phyloP scores from a whole-genome alignment of 1,284 basidiomycete species.

The Cryptococcus maquisensis region DNA sequence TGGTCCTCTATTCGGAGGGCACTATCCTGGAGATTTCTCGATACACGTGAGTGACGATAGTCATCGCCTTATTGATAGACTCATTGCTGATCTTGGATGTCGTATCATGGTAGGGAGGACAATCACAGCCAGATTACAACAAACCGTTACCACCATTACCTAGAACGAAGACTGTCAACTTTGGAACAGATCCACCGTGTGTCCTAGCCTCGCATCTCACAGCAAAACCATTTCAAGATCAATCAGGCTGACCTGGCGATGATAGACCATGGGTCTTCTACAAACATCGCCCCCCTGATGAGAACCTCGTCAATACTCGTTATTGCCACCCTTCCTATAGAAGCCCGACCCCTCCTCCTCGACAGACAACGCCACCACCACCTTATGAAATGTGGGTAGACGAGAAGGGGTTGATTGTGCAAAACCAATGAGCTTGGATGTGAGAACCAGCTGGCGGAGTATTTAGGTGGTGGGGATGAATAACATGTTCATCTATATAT shows the following conservation, averaged over 20 bases:
- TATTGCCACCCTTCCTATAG: conserved; percentile 4
- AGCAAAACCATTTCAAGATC: too few species aligned
- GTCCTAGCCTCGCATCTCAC: neutral
- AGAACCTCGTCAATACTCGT: conserved; percentile 17
- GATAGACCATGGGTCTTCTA: conserved; percentile 18
- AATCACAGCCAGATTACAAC: neutral
- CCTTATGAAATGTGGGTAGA: too few species aligned
- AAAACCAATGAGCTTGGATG: too few species aligned
- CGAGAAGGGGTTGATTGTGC: too few species aligned
- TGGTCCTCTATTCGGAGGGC: conserved; percentile 15
- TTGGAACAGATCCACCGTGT: conserved; percentile 12
- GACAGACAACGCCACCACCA: too few species aligned
- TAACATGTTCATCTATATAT: too few species aligned
- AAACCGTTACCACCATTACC: conserved; percentile 12
- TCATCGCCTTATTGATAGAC: too few species aligned
- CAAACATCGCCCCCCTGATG: conserved; percentile 12
- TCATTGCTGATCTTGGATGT: neutral
- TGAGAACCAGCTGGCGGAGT: too few species aligned
- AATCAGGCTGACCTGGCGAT: neutral
- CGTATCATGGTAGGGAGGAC: neutral
- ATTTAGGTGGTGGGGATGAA: too few species aligned
- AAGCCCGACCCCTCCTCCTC: too few species aligned
- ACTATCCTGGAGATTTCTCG: conserved; percentile 14
- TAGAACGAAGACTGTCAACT: conserved; percentile 5
- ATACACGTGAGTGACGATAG: conserved; percentile 6